phyloP scores from a whole-genome alignment of 2,329 filamentous ascomycete genomes.

The Fusarium chaquense region DNA sequence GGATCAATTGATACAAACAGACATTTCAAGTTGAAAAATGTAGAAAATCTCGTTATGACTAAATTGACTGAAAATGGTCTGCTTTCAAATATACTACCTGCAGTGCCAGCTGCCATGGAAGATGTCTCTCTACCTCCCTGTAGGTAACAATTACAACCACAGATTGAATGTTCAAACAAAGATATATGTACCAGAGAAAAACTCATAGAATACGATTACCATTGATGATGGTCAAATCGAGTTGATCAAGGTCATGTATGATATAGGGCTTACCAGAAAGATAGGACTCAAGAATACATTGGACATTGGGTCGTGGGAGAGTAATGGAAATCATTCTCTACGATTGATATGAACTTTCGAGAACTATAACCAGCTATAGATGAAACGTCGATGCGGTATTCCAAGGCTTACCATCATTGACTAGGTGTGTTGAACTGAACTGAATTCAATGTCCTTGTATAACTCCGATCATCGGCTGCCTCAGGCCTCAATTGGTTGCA shows the following conservation, averaged over 20 bases:
- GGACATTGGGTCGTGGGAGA: background rate
- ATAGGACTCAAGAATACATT: no score
- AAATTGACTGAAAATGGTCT: background rate
- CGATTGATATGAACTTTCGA: background rate
- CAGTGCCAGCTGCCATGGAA: background rate
- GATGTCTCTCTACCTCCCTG: background rate
- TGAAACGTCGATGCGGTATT: background rate
- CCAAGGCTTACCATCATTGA: background rate
- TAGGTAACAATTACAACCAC: background rate
- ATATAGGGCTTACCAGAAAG: background rate
- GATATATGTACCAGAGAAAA: background rate
- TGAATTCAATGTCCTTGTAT: background rate
- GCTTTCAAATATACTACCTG: background rate
- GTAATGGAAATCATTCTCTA: background rate
- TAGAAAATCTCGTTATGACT: background rate
- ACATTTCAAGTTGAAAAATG: background rate
- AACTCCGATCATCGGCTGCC: slow-evolving; percentile 46
- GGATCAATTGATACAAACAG: background rate
- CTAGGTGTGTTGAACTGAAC: background rate
- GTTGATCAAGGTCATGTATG: background rate
- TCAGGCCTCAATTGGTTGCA: slow-evolving; percentile 48
- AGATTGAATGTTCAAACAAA: background rate
- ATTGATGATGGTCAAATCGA: background rate
- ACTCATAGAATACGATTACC: background rate
- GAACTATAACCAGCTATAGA: background rate